phyloP scores from a whole-genome alignment of 1,139 yeast species.

The Yamadazyma songkhlaensis region DNA sequence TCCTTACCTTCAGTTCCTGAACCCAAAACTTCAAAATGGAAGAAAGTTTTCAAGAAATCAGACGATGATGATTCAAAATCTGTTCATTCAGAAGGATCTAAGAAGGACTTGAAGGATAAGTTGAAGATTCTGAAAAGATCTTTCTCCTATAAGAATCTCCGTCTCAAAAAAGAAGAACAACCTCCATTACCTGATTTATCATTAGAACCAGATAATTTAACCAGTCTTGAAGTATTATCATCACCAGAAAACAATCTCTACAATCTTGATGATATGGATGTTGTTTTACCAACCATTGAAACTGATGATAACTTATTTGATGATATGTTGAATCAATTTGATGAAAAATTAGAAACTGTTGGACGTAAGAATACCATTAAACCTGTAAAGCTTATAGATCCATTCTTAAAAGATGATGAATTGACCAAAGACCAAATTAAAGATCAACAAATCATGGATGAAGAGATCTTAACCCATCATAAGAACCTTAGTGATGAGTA shows the following conservation, averaged over 20 bases:
- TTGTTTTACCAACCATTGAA: slow-evolving; percentile 30
- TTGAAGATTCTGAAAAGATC: slow-evolving; percentile 11
- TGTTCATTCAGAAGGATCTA: slow-evolving; percentile 6
- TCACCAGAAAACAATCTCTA: neutral
- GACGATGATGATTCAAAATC: slow-evolving; percentile 7
- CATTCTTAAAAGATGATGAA: slow-evolving; percentile 44
- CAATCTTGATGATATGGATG: neutral
- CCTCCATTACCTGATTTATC: slow-evolving; percentile 7
- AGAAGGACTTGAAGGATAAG: slow-evolving; percentile 4
- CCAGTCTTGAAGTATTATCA: slow-evolving; percentile 9
- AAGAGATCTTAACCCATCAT: slow-evolving; percentile 14
- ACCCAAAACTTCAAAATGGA: slow-evolving; percentile 12
- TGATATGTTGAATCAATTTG: slow-evolving; percentile 31
- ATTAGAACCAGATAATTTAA: slow-evolving; percentile 1
- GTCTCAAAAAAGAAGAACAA: slow-evolving; percentile 11
- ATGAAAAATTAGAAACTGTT: slow-evolving; percentile 22
- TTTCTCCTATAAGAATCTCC: slow-evolving; percentile 15
- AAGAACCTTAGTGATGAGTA: slow-evolving; percentile 21
- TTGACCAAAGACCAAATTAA: slow-evolving; percentile 41
- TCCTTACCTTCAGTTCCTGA: slow-evolving; percentile 13
- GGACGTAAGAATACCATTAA: slow-evolving; percentile 17
- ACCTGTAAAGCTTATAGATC: slow-evolving; percentile 21
- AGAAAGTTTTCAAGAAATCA: slow-evolving; percentile 12
- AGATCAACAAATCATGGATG: slow-evolving; percentile 41
- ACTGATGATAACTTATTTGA: slow-evolving; percentile 31